Evolutionary conservation across 2,329 filamentous ascomycete species (phyloP).

Genomic region (Coniochaeta sp.): DNA sequence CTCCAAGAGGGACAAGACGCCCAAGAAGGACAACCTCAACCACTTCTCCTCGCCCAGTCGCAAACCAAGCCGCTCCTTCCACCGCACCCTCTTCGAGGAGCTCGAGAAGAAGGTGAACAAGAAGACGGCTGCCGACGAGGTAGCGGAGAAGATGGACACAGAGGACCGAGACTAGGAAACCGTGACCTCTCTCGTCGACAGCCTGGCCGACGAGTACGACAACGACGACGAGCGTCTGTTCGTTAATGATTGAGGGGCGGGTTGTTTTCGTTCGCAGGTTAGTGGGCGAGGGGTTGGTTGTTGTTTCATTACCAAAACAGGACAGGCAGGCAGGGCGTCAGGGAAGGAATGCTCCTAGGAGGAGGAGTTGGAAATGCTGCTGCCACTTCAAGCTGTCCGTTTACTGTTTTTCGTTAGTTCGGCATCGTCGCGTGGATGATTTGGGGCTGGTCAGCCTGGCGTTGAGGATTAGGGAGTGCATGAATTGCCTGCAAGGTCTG

Average conservation of each 20-base stretch:
- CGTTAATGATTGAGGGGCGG: not conserved
- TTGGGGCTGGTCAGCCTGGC: not conserved
- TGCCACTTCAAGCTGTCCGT: not conserved
- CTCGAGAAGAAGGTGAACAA: not conserved
- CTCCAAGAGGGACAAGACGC: no score
- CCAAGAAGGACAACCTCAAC: no score
- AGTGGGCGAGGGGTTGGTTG: no score
- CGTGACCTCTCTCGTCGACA: not conserved
- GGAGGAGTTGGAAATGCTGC: no score
- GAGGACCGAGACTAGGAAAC: not conserved
- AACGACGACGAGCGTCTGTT: not conserved
- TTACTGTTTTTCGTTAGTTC: not conserved
- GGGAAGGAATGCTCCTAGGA: no score
- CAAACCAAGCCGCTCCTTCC: not conserved
- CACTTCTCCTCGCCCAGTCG: not conserved
- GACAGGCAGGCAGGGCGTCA: no score
- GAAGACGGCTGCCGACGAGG: no score
- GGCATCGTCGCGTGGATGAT: not conserved
- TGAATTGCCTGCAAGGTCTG: no score
- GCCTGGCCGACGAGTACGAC: not conserved
- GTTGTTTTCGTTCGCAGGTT: no score
- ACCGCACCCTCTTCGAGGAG: not conserved
- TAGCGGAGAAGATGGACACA: not conserved
- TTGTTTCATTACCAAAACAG: no score
- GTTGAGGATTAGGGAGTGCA: no score